A percentile compares a stretch with the other conserved stretches of the same genome.
Evolutionary conservation across 2,329 filamentous ascomycete species (phyloP).

Genomic region (Sclerotinia borealis): DNA sequence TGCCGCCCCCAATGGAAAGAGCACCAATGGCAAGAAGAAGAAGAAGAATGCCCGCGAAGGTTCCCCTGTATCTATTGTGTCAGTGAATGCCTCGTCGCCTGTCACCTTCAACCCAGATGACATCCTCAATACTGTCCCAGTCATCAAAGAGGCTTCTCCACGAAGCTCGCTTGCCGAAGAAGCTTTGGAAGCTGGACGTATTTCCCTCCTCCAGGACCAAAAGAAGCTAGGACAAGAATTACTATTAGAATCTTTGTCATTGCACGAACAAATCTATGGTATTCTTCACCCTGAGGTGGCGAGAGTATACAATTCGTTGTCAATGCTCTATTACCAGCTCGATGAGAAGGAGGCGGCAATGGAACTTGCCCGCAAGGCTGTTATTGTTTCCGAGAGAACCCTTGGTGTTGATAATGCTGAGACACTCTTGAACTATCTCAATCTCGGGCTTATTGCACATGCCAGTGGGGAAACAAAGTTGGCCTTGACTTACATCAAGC

Average conservation of each 20-base stretch:
- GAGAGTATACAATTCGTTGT: slow-evolving; percentile 87
- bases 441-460: slow-evolving; percentile 90
- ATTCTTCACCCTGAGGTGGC: slow-evolving; percentile 96
- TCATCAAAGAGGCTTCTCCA: slow-evolving; percentile 91
- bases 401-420: slow-evolving; percentile 90
- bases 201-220: slow-evolving; percentile 93
- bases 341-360: slow-evolving; percentile 96
- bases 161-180: slow-evolving; percentile 90
- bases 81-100: slow-evolving; percentile 40
- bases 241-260: slow-evolving; percentile 86
- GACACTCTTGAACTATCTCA: slow-evolving; percentile 91
- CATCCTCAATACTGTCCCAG: slow-evolving; percentile 84
- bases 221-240: slow-evolving; percentile 94
- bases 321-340: slow-evolving; percentile 94
- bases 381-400: slow-evolving; percentile 92
- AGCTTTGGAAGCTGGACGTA: slow-evolving; percentile 88
- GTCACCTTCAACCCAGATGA: slow-evolving; percentile 77
- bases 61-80: slow-evolving; percentile 37
- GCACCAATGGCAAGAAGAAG: slow-evolving; percentile 37
- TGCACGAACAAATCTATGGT: slow-evolving; percentile 98
- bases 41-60: slow-evolving; percentile 56
- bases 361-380: slow-evolving; percentile 91
- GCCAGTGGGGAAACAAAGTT: slow-evolving; percentile 82
- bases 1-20: slow-evolving; percentile 26
- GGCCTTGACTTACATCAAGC: slow-evolving; percentile 83